These are phyloP conservation scores for Penicillium dipodomyicola DNA, from an alignment of 495 filamentous ascomycete species.

Conservation along the genomic window DNA sequence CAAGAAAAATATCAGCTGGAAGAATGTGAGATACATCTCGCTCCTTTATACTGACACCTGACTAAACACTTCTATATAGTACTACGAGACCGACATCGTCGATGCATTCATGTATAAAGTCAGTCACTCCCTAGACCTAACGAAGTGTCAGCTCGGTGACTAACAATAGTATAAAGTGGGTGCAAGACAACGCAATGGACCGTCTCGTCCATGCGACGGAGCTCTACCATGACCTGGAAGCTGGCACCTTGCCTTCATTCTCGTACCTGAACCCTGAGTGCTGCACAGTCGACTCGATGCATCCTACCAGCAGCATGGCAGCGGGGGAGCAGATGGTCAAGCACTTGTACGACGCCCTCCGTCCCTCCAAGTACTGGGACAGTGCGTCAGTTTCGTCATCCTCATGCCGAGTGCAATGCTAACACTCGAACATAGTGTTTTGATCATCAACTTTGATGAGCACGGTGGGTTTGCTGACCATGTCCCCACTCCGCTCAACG, in stretches of 20 bases:
- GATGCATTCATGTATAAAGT: slow-evolving; percentile 40
- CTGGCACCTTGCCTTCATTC: slow-evolving; percentile 44
- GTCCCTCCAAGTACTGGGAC: slow-evolving; percentile 44
- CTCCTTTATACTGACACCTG: neutral
- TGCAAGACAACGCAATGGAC: slow-evolving; percentile 41
- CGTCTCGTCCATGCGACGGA: slow-evolving; percentile 38
- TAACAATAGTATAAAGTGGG: slow-evolving; percentile 27
- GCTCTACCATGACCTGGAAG: slow-evolving; percentile 45
- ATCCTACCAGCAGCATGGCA: slow-evolving; percentile 44
- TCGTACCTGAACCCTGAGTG: slow-evolving; percentile 51
- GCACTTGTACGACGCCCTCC: slow-evolving; percentile 47
- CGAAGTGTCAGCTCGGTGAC: neutral
- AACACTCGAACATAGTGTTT: slow-evolving; percentile 29
- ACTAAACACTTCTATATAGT: slow-evolving; percentile 20
- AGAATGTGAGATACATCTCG: slow-evolving; percentile 27
- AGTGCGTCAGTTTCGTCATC: slow-evolving; percentile 28
- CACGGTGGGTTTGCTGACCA: slow-evolving; percentile 49
- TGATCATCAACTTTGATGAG: slow-evolving; percentile 52
- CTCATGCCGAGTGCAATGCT: slow-evolving; percentile 13
- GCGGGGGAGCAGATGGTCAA: slow-evolving; percentile 49
- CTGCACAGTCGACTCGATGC: slow-evolving; percentile 46
- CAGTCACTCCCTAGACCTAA: neutral
- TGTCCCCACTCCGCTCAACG: slow-evolving; percentile 41
- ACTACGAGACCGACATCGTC: slow-evolving; percentile 44
- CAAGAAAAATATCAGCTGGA: slow-evolving; percentile 37